Conservation (phyloP, 129 eudicot species). For the Glebionis coronaria region DNA sequence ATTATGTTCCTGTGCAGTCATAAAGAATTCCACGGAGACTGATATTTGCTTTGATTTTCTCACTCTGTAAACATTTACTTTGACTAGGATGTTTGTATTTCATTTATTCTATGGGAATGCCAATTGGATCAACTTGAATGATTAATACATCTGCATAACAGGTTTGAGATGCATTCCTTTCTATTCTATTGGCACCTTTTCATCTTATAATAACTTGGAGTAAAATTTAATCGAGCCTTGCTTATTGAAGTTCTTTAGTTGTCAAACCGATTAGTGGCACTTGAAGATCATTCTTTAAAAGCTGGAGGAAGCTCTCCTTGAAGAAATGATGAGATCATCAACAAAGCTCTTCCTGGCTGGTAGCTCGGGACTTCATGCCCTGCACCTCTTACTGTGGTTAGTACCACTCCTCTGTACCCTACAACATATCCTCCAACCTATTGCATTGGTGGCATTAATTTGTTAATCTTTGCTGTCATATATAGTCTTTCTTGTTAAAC, state of each 20-base stretch:
- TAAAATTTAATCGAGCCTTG: background rate
- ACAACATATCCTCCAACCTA: conserved; percentile 72
- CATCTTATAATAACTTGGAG: conserved; percentile 13
- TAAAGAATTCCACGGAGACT: background rate
- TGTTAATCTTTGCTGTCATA: conserved; percentile 9
- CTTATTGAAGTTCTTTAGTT: conserved; percentile 11
- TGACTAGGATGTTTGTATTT: too few relatives aligned
- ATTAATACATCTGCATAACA: conserved; percentile 5
- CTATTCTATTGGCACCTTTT: conserved; percentile 9
- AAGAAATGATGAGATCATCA: conserved; percentile 55
- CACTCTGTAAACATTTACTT: too few relatives aligned
- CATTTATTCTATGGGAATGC: too few relatives aligned
- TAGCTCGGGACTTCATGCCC: conserved; percentile 59
- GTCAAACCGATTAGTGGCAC: background rate
- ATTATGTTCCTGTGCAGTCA: conserved; percentile 9
- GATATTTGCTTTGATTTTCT: background rate
- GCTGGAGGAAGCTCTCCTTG: conserved; percentile 46
- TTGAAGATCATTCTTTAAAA: conserved; percentile 14
- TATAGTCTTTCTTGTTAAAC: background rate
- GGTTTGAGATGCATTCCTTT: conserved; percentile 8
- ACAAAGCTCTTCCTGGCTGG: conserved; percentile 52
- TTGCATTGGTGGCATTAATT: background rate
- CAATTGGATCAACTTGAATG: conserved; percentile 6
- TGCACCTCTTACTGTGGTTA: conserved; percentile 58
- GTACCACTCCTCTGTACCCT: conserved; percentile 42